Conservation (phyloP, 331 rosid genomes). For the Prunus yedoensis region DNA sequence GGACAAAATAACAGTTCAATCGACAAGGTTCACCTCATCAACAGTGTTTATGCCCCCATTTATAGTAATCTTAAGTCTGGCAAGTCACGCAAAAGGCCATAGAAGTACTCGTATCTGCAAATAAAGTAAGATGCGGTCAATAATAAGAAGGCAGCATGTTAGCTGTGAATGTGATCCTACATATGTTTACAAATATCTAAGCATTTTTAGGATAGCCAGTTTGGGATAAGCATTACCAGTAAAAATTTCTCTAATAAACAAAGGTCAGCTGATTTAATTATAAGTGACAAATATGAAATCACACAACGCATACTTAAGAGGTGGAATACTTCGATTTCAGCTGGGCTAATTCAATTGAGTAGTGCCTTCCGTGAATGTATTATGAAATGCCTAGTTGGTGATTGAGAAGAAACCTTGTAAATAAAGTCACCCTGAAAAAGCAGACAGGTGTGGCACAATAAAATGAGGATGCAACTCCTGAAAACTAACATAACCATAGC, state of each 20-base stretch:
- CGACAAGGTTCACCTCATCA: conserved; percentile 69
- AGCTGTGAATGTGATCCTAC: background rate
- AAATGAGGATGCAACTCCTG: conserved; percentile 26
- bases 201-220: background rate
- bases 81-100: conserved; percentile 92
- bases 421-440: conserved; percentile 91
- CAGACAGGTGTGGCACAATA: conserved; percentile 3
- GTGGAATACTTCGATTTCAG: conserved; percentile 95
- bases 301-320: conserved; percentile 62
- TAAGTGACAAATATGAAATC: conserved; percentile 5
- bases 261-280: background rate
- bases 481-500: conserved; percentile 11
- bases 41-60: conserved; percentile 85
- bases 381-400: conserved; percentile 89
- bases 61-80: conserved; percentile 88
- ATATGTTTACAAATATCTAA: background rate
- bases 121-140: background rate
- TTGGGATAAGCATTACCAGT: background rate
- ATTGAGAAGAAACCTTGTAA: conserved; percentile 76
- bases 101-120: conserved; percentile 89
- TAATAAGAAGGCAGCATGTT: background rate
- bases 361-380: conserved; percentile 95
- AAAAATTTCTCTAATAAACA: background rate
- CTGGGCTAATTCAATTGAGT: conserved; percentile 83
- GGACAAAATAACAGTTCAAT: background rate